Conservation (phyloP, 192 early-diverging fungal genomes). For the Backusella tarrabulga region DNA sequence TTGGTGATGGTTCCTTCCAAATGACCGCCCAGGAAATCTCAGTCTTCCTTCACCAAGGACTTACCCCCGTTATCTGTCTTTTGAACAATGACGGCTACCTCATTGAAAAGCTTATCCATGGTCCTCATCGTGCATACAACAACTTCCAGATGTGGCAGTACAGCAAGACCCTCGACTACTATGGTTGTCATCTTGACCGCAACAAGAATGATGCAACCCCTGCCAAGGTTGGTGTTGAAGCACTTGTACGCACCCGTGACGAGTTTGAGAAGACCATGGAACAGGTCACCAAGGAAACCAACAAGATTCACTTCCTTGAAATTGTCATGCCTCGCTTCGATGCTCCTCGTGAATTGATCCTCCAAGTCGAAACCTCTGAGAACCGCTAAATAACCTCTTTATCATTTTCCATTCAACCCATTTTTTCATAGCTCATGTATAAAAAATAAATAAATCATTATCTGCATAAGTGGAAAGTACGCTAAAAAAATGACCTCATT, state of each 20-base stretch:
- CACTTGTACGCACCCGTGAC: slow-evolving; percentile 20
- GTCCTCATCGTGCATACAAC: slow-evolving; percentile 42
- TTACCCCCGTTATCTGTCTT: slow-evolving; percentile 47
- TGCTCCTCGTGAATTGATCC: slow-evolving; percentile 41
- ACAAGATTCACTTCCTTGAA: slow-evolving; percentile 48
- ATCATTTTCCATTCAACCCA: background rate
- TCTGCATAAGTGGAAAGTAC: slow-evolving; percentile 1
- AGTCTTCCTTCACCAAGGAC: slow-evolving; percentile 46
- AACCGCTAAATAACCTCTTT: slow-evolving; percentile 20
- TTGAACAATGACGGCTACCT: slow-evolving; percentile 55
- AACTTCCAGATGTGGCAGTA: slow-evolving; percentile 52
- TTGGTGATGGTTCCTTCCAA: slow-evolving; percentile 55
- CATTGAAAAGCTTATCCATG: slow-evolving; percentile 50
- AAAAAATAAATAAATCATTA: slow-evolving; percentile 5
- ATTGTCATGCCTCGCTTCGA: slow-evolving; percentile 47
- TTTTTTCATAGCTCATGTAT: background rate
- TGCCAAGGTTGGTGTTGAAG: slow-evolving; percentile 34
- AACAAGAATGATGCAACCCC: slow-evolving; percentile 19
- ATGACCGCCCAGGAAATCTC: slow-evolving; percentile 50
- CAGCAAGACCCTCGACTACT: slow-evolving; percentile 44
- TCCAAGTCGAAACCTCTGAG: slow-evolving; percentile 24
- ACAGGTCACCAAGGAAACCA: slow-evolving; percentile 18
- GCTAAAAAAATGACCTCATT: background rate
- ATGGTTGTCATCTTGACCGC: slow-evolving; percentile 29
- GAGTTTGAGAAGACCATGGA: slow-evolving; percentile 43